phyloP scores from a whole-genome alignment of 768 basidiomycete genomes.

The Kwoniella botswanensis region DNA sequence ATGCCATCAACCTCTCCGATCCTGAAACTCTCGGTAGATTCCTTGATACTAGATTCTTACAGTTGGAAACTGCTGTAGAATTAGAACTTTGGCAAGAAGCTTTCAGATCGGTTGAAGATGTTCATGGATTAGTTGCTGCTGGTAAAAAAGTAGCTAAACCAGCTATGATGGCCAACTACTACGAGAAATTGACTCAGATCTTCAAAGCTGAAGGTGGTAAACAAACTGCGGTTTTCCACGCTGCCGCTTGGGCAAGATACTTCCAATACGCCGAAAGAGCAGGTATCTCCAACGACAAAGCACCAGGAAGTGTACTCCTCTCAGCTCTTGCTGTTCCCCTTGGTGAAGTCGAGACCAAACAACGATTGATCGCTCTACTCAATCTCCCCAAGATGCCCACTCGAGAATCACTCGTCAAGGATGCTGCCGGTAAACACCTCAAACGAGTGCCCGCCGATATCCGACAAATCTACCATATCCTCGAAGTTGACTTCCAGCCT shows the following conservation, averaged over 20 bases:
- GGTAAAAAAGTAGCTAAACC: conserved; percentile 91
- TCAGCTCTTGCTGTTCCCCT: conserved; percentile 93
- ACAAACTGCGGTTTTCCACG: conserved; percentile 93
- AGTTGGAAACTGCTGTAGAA: conserved; percentile 94
- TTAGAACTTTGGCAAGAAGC: conserved; percentile 99
- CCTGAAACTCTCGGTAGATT: conserved; percentile 92
- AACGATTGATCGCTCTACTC: conserved; percentile 77
- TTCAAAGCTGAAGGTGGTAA: conserved; percentile 73
- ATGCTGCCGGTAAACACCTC: conserved; percentile 85
- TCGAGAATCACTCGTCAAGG: conserved; percentile 79
- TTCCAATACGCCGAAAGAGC: conserved; percentile 63
- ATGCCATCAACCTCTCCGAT: conserved; percentile 93
- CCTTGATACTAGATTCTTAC: conserved; percentile 94
- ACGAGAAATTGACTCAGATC: conserved; percentile 95
- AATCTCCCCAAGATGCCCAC: conserved; percentile 84
- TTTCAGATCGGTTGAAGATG: conserved; percentile 96
- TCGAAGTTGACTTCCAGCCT: conserved; percentile 93
- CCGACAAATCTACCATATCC: conserved; percentile 79
- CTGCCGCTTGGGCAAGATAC: conserved; percentile 92
- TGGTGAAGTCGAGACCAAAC: conserved; percentile 67
- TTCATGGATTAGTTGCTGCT: conserved; percentile 79
- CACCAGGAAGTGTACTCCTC: conserved; percentile 89
- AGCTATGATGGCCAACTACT: conserved; percentile 98
- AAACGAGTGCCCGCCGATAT: conserved; percentile 72
- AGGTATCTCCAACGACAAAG: conserved; percentile 73